Base-by-base conservation (phyloP, 805 yeast species). In the Ogataea zsoltii region DNA sequence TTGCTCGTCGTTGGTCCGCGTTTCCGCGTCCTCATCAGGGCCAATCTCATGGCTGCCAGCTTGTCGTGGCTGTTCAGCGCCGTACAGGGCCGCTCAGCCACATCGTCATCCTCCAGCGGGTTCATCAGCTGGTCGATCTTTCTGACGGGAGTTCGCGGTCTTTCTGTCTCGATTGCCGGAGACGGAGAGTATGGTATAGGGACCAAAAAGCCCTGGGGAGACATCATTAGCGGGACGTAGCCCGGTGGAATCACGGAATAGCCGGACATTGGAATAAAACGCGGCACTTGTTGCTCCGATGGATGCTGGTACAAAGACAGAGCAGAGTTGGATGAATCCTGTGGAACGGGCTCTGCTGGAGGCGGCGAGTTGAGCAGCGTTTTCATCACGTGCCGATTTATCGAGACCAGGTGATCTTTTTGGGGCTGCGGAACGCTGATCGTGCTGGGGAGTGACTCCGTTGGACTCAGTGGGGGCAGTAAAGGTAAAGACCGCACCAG, bases 161-260 rank as follows among this genome's bases (percentile, higher is more conserved):
- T 28, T 5, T 21, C 7, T 9, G 25, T 6, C 9, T 39, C 45
- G 19, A 40, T 29, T 13, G 44, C 41, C n/a, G 55, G 55, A 17
- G 51, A 48, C 17, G 48, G 50, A 10, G 54, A 53, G 34, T 50
- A 54, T 33, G 58, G 62, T 59, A 62, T 54, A 2, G 66, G 66
- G 23, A 57, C 55, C 18, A 62, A 35, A 17, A 49, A 49, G 2
- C 66, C 66, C 33, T 57, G 55, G 0, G 66, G 66, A 10, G 66
- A 55, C 65, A 62, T 60, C 55, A 62, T 48, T 37, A 62, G 52
- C 4, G 65, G 66, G 14, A 60, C 49, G 38, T 52, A 62, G 1
- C 66, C 66, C n/a, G 50, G 42, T 0, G 63, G 63, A 10, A 62
- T 52, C 7, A 54, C 45, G 2, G 63, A 62, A 25, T 51, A 44